Base-by-base conservation (phyloP, 1,284 basidiomycete species). In the Irpex lacteus region DNA sequence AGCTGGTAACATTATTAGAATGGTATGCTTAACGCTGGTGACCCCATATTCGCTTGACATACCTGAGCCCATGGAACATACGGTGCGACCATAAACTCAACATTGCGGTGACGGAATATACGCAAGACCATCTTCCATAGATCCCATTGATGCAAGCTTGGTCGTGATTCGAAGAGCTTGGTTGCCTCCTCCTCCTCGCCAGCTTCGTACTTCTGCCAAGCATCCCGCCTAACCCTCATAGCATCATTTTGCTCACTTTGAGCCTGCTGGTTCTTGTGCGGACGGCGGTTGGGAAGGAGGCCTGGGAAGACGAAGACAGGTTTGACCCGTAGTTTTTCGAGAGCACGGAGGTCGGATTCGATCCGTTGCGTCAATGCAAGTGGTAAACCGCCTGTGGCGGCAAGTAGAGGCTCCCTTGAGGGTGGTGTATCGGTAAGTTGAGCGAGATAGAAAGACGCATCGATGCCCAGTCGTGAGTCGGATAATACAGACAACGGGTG, bases 251-350 rank as follows among this genome's bases (percentile, higher is more conserved):
- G 81, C 70, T 91, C 91, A 59, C 77, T 73, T 59, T 86, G 81
- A 65, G 84, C 82, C 60, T 84, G 79, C 67, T 82, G 79, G 66
- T 80, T 61, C 19, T 81, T 81, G 72, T 87, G 89, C 79, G 81
- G 83, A 63, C 89, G 86, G 70, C 87, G 88, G 73, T 85, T 88
- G 11, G 87, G 91, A 2, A 83, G 76, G 47, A 98, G 81, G 13
- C 97, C 97, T 52, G 94, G 88, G 78, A 99, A 98, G 59, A 99
- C 95, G 73, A 99, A 98, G 40, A 99, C 95, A 32, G 97, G 98
- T 76, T 98, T 98, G 82, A 99, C 97, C 68, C 86, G 90, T 55
- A 92, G 82, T 78, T 91, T 91, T 83, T 98, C 96, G 71, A 98
- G 88, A 7, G 86, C 82, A 59, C 96, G 91, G 59, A 99, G 83